Evolutionary conservation across 345 rosid genomes (phyloP).

Genomic region (Viola odorata): DNA sequence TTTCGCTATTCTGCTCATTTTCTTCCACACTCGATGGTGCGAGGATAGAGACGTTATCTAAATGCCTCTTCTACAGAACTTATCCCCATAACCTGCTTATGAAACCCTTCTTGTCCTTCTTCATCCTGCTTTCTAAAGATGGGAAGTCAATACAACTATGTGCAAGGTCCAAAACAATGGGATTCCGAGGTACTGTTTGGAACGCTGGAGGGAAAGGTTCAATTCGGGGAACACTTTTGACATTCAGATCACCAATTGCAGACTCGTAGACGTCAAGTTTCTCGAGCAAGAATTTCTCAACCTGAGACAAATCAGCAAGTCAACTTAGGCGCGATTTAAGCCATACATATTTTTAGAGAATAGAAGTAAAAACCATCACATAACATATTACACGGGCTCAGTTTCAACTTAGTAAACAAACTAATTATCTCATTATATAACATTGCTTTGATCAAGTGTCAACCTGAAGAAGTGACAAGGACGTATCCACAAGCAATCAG

Average conservation of each 20-base stretch:
- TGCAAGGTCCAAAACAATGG: constrained; percentile 87
- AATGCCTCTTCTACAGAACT: constrained; percentile 10
- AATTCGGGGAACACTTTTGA: constrained; percentile 56
- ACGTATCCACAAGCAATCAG: too few species aligned
- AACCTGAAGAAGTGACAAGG: too few species aligned
- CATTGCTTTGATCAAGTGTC: too few species aligned
- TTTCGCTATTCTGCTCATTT: neutral
- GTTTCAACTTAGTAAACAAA: neutral
- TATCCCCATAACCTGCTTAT: constrained; percentile 66
- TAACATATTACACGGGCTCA: neutral
- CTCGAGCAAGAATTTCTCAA: constrained; percentile 66
- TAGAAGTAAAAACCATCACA: neutral
- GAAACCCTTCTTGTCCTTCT: constrained; percentile 70
- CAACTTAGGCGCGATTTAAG: neutral
- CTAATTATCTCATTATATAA: neutral
- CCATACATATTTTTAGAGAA: neutral
- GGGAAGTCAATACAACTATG: constrained; percentile 67
- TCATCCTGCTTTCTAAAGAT: constrained; percentile 71
- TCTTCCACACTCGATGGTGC: too few species aligned
- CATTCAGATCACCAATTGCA: constrained; percentile 59
- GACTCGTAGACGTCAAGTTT: constrained; percentile 82
- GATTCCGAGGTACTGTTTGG: constrained; percentile 62
- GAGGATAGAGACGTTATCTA: neutral
- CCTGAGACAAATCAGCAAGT: constrained; percentile 32
- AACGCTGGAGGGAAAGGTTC: constrained; percentile 83